Evolutionary conservation across 805 yeast genomes (phyloP).

Genomic region (Metschnikowia hibisci): DNA sequence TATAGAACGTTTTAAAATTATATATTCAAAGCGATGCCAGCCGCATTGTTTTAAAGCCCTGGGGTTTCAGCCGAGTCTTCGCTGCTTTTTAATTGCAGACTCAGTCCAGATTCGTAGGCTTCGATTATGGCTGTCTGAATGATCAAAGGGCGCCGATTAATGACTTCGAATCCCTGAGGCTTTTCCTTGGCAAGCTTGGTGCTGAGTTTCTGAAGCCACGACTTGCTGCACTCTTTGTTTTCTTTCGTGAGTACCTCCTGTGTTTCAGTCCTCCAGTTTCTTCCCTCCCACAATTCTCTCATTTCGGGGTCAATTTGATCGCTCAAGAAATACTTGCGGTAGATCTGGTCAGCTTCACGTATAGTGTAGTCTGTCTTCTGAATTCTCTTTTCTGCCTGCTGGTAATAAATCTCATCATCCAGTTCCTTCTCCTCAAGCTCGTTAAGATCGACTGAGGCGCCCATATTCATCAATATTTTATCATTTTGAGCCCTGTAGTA

Average conservation of each 20-base stretch:
- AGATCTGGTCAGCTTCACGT: conserved; percentile 57
- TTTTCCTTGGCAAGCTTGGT: conserved; percentile 1
- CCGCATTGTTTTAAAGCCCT: background rate
- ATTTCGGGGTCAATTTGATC: conserved; percentile 50
- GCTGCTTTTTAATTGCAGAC: background rate
- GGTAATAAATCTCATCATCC: conserved; percentile 3
- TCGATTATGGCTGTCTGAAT: conserved; percentile 12
- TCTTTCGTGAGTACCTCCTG: conserved; percentile 4
- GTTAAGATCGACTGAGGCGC: background rate
- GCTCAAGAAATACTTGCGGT: conserved; percentile 36
- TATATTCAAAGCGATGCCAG: conserved; percentile 1
- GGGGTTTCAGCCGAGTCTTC: too few relatives aligned
- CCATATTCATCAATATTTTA: conserved; percentile 8
- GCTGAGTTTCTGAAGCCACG: background rate
- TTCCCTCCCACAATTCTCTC: conserved; percentile 47
- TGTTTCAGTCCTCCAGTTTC: conserved; percentile 22
- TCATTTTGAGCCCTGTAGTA: conserved; percentile 16
- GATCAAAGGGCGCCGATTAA: conserved; percentile 33
- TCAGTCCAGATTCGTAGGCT: background rate
- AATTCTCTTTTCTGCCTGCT: conserved; percentile 13
- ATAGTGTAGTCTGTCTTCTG: conserved; percentile 48
- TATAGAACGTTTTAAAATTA: background rate
- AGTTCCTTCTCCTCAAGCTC: background rate
- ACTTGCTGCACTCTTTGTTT: background rate
- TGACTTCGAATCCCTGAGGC: conserved; percentile 29